Base-by-base conservation (phyloP, 768 basidiomycete genomes). In the Russula emetica region DNA sequence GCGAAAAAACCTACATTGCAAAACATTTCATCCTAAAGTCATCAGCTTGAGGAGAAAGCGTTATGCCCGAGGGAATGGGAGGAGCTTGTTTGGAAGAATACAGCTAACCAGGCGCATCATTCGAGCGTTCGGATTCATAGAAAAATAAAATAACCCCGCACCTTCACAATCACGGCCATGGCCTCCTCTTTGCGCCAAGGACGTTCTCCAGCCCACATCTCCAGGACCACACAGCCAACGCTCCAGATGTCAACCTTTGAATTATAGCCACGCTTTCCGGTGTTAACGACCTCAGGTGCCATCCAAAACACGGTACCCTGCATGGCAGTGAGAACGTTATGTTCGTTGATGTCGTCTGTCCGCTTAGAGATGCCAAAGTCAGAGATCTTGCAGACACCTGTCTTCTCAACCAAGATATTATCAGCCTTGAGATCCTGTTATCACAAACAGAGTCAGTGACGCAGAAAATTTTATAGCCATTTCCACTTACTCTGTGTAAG, bases 231-330 rank as follows among this genome's bases (percentile, higher is more conserved):
- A 77, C 97, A 99, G 1, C 97, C 97, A 5, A 98, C 83, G 74
- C 93, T 94, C 97, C 97, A 99, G 68, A 99, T 96, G 72, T 99
- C 97, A 55, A 97, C 87, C 77, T 99, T 98, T 71, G 89, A 92
- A 70, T 93, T 95, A 74, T 98, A 98, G 0, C 94, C 94, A 69
- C 89, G 88, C 74, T 87, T 86, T 73, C 89, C 84, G 40, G 90
- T 87, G 66, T 93, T 87, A 64, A 94, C 84, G 59, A 97, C 92
- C 77, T 94, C 95, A 0, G 95, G 95, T 11, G 95, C 95, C 96
- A 98, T 98, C 96, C 97, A 99, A 74, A 97, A 98, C 40, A 98
- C 90, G 22, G 95, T 95, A 28, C 97, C 97, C 73, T 94, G 91
- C 93, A 99, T 94, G 24, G 92, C 90, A 2, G 94, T 96, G 67